phyloP scores from a whole-genome alignment of 192 early-diverging fungal species.

The Umbelopsis sp. region DNA sequence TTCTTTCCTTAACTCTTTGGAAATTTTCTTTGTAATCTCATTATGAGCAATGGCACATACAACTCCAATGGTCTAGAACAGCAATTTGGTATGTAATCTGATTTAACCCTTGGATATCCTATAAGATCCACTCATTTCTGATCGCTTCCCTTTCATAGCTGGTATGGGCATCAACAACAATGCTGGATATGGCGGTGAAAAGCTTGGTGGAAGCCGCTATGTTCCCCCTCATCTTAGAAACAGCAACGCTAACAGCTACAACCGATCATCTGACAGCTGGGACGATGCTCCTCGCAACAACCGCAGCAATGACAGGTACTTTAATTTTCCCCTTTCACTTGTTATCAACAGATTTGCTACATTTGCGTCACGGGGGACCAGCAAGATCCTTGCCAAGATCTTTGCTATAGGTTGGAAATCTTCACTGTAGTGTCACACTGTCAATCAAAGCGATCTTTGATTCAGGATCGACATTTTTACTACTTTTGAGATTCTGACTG shows the following conservation, averaged over 20 bases:
- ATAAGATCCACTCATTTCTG: not conserved
- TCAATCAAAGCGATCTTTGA: too few species aligned
- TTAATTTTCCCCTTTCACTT: not conserved
- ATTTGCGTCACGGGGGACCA: too few species aligned
- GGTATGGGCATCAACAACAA: constrained; percentile 66
- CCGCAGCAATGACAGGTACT: constrained; percentile 13
- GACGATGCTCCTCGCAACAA: constrained; percentile 6
- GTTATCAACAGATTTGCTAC: too few species aligned
- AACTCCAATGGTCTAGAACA: constrained; percentile 70
- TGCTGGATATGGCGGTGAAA: constrained; percentile 23
- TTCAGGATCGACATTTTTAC: too few species aligned
- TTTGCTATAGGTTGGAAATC: not conserved
- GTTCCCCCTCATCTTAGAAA: constrained; percentile 71
- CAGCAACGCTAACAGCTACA: constrained; percentile 26
- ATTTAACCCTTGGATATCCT: not conserved
- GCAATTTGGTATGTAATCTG: constrained; percentile 61
- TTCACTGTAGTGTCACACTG: too few species aligned
- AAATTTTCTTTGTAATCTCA: constrained; percentile 8
- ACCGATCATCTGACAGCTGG: constrained; percentile 4
- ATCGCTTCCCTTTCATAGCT: constrained; percentile 44
- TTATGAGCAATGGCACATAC: constrained; percentile 48
- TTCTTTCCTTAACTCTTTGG: constrained; percentile 1
- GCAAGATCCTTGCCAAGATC: too few species aligned
- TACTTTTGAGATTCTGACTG: not conserved
- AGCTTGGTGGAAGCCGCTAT: constrained; percentile 52